Evolutionary conservation across 106 monocot species (phyloP).

Genomic region (Platanthera zijinensis): DNA sequence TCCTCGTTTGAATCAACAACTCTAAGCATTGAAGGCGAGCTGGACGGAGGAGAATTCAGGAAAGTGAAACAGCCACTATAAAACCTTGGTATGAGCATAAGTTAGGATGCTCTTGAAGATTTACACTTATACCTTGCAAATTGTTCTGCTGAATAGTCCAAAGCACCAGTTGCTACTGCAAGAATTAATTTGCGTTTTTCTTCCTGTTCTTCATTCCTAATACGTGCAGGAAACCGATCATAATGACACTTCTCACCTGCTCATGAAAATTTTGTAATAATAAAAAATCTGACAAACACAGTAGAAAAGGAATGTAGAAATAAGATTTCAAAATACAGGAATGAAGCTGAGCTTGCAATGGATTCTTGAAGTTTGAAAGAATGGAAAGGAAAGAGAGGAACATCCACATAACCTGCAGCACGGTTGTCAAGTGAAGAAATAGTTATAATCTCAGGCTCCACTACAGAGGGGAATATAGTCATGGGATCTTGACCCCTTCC

Average conservation of each 20-base stretch:
- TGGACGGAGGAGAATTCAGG: conserved; percentile 10
- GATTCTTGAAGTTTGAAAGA: neutral
- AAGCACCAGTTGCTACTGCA: conserved; percentile 51
- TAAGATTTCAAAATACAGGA: neutral
- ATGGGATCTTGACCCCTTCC: conserved; percentile 81
- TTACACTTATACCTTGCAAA: conserved; percentile 35
- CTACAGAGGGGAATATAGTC: conserved; percentile 42
- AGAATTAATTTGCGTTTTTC: conserved; percentile 75
- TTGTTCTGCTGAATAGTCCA: conserved; percentile 32
- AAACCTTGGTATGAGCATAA: neutral
- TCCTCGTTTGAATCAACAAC: conserved; percentile 44
- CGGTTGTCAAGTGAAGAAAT: conserved; percentile 55
- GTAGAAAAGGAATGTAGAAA: conserved; percentile 6
- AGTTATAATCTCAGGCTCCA: conserved; percentile 81
- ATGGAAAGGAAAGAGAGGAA: neutral
- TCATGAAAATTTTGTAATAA: conserved; percentile 3
- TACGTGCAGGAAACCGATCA: conserved; percentile 73
- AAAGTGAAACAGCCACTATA: conserved; percentile 1
- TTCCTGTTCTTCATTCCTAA: conserved; percentile 85
- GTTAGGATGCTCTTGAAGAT: neutral
- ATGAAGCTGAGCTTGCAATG: neutral
- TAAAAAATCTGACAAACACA: neutral
- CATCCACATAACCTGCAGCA: conserved; percentile 28
- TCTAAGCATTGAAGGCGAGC: conserved; percentile 40
- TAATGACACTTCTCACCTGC: conserved; percentile 47